Conservation (phyloP, 2,329 filamentous ascomycete genomes). For the Trichoderma asperellum region DNA sequence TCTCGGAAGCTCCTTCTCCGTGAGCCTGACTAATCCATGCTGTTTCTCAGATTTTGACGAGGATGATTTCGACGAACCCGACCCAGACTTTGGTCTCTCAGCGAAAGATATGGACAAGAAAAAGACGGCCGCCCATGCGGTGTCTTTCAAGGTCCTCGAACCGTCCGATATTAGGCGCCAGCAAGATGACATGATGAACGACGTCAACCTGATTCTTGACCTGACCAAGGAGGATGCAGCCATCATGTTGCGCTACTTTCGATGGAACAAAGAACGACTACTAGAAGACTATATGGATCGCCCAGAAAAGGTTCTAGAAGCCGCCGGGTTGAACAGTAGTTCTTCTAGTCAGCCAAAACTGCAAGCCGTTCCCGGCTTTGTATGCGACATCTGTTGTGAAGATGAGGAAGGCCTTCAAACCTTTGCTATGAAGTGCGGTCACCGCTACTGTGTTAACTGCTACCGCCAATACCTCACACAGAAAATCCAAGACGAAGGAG, state of each 20-base stretch:
- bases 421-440: slow-evolving; percentile 93
- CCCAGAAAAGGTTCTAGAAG: slow-evolving; percentile 77
- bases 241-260: slow-evolving; percentile 83
- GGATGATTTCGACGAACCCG: slow-evolving; percentile 61
- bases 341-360: slow-evolving; percentile 67
- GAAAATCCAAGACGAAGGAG: slow-evolving; percentile 94
- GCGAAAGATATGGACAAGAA: slow-evolving; percentile 70
- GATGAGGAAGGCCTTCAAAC: slow-evolving; percentile 76
- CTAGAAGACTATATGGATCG: slow-evolving; percentile 97
- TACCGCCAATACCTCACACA: slow-evolving; percentile 89
- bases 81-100: slow-evolving; percentile 56
- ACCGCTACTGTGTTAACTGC: slow-evolving; percentile 91
- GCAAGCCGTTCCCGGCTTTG: slow-evolving; percentile 73
- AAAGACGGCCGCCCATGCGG: slow-evolving; percentile 76
- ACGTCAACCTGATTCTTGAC: slow-evolving; percentile 89
- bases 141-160: slow-evolving; percentile 80
- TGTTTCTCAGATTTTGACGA: slow-evolving; percentile 55
- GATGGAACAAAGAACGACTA: slow-evolving; percentile 95
- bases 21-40: slow-evolving; percentile 25
- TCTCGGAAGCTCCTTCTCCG: neutral
- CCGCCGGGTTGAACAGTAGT: slow-evolving; percentile 75
- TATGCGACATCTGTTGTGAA: slow-evolving; percentile 95
- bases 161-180: slow-evolving; percentile 81
- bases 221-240: slow-evolving; percentile 87
- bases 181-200: slow-evolving; percentile 83